These are phyloP conservation scores for Coffea canephora DNA, from an alignment of 257 asterid genomes.

Conservation along the genomic window DNA sequence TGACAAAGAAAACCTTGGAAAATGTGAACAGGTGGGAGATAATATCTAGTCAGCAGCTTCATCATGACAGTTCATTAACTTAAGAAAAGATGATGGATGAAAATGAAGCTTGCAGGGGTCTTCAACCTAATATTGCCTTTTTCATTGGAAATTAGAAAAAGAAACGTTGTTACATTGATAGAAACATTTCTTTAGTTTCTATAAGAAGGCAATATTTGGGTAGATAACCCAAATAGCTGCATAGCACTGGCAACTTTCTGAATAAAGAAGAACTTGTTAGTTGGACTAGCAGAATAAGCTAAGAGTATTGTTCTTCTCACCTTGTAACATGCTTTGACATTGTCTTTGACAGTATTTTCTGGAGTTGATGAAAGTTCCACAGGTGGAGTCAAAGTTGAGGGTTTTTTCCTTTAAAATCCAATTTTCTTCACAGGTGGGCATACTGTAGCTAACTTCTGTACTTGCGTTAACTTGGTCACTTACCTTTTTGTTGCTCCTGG, in stretches of 20 bases:
- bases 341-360: conserved; percentile 60
- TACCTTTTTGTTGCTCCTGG: not conserved
- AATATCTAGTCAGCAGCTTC: not conserved
- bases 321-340: conserved; percentile 1
- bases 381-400: conserved; percentile 72
- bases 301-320: not conserved
- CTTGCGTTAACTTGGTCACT: not conserved
- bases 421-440: conserved; percentile 58
- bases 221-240: no score
- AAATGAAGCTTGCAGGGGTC: conserved; percentile 2
- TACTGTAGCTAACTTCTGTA: conserved; percentile 6
- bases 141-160: no score
- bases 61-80: not conserved
- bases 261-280: not conserved
- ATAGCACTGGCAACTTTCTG: not conserved
- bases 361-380: conserved; percentile 86
- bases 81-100: not conserved
- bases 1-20: conserved; percentile 77
- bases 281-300: not conserved
- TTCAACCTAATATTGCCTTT: no score
- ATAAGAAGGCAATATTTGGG: no score
- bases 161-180: no score
- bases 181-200: no score
- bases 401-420: conserved; percentile 74
- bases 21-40: conserved; percentile 70